Evolutionary conservation across 1,139 yeast species (phyloP).

Genomic region (Debaryomyces psychrophilus): DNA sequence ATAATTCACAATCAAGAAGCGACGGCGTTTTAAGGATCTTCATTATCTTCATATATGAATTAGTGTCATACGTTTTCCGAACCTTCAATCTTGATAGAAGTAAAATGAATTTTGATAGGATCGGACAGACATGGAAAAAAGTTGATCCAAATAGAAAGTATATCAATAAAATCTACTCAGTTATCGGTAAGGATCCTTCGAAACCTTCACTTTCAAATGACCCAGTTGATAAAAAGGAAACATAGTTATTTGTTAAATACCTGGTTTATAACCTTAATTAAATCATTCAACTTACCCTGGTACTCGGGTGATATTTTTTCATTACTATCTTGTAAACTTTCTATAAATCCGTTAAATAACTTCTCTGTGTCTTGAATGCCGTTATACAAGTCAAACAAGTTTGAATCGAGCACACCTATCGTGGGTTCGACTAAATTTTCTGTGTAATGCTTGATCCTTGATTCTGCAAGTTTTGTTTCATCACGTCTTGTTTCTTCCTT

Average conservation of each 20-base stretch:
- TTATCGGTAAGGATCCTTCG: conserved; percentile 38
- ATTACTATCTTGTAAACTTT: conserved; percentile 12
- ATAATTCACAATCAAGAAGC: conserved; percentile 6
- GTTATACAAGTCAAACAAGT: conserved; percentile 15
- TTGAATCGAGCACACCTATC: conserved; percentile 20
- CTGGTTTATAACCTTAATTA: conserved; percentile 26
- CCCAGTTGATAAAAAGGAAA: not conserved
- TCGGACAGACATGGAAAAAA: conserved; percentile 45
- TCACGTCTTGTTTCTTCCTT: conserved; percentile 22
- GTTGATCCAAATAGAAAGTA: conserved; percentile 49
- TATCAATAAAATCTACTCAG: conserved; percentile 41
- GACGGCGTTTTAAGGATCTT: conserved; percentile 20
- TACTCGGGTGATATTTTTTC: conserved; percentile 18
- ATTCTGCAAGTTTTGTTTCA: conserved; percentile 15
- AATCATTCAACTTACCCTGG: conserved; percentile 23
- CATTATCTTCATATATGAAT: conserved; percentile 35
- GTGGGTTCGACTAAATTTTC: conserved; percentile 19
- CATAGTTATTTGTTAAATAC: conserved; percentile 6
- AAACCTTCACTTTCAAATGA: conserved; percentile 8
- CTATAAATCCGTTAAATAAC: conserved; percentile 13
- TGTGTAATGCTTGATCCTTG: conserved; percentile 19
- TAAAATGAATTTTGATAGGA: conserved; percentile 49
- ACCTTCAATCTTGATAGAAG: conserved; percentile 41
- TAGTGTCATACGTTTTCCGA: conserved; percentile 33
- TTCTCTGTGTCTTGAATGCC: conserved; percentile 17